A percentile compares a stretch with the other conserved stretches of the same genome.
Evolutionary conservation across 2,329 filamentous ascomycete species (phyloP).

Genomic region (Fusarium goolgardi): DNA sequence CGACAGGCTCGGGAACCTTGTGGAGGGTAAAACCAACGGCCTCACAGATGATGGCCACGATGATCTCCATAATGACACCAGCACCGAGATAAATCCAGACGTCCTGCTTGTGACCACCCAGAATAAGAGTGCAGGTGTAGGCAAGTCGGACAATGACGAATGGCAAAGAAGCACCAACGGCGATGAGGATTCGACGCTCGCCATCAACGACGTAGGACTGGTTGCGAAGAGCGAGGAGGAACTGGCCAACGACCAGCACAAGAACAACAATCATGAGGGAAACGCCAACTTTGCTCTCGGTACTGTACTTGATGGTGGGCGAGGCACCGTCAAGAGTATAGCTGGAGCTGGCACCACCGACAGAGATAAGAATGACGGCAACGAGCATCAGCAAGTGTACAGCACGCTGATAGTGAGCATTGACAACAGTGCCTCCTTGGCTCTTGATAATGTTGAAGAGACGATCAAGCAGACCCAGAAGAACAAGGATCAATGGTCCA

Average conservation of each 20-base stretch:
- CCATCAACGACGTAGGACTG: slow-evolving; percentile 57
- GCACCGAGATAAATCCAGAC: slow-evolving; percentile 51
- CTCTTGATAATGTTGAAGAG: slow-evolving; percentile 62
- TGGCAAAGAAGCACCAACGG: slow-evolving; percentile 51
- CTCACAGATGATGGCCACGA: slow-evolving; percentile 49
- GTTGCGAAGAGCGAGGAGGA: slow-evolving; percentile 55
- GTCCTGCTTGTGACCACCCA: slow-evolving; percentile 43
- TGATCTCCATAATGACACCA: slow-evolving; percentile 51
- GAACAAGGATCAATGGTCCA: slow-evolving; percentile 61
- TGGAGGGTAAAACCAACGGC: slow-evolving; percentile 48
- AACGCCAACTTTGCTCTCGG: slow-evolving; percentile 45
- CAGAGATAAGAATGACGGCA: slow-evolving; percentile 52
- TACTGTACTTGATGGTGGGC: slow-evolving; percentile 46
- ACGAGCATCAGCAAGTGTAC: slow-evolving; percentile 58
- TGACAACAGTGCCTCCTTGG: slow-evolving; percentile 46
- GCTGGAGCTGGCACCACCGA: slow-evolving; percentile 48
- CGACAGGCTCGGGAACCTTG: slow-evolving; percentile 33
- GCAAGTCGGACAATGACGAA: slow-evolving; percentile 51
- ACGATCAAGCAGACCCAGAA: slow-evolving; percentile 50
- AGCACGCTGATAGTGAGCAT: slow-evolving; percentile 49
- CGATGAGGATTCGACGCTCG: slow-evolving; percentile 66
- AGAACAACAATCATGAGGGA: slow-evolving; percentile 52
- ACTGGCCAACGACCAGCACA: slow-evolving; percentile 56
- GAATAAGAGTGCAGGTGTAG: slow-evolving; percentile 49
- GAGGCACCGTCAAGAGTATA: slow-evolving; percentile 39